Conservation (phyloP, 441 rosid genomes). For the Breynia disticha region DNA sequence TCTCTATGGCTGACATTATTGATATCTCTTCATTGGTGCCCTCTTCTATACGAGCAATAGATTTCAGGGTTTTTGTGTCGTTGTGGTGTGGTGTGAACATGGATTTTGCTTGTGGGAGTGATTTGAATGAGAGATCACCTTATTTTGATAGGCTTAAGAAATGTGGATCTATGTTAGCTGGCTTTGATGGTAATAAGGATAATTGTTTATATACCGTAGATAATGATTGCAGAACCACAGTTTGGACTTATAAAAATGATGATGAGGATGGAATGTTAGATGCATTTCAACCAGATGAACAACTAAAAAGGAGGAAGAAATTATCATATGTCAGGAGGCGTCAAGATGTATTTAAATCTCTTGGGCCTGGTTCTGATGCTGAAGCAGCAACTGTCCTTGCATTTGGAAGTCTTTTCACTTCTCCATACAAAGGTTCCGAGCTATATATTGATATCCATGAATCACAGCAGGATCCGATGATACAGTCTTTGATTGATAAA, state of each 20-base stretch:
- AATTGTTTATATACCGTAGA: constrained; percentile 56
- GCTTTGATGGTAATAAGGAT: constrained; percentile 48
- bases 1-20: constrained; percentile 67
- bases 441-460: constrained; percentile 46
- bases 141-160: constrained; percentile 40
- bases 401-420: constrained; percentile 81
- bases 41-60: constrained; percentile 51
- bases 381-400: constrained; percentile 53
- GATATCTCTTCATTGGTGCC: constrained; percentile 62
- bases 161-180: constrained; percentile 61
- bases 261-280: constrained; percentile 51
- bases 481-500: constrained; percentile 53
- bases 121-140: constrained; percentile 20
- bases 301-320: constrained; percentile 68
- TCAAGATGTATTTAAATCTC: constrained; percentile 45
- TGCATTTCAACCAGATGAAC: constrained; percentile 72
- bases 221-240: constrained; percentile 76
- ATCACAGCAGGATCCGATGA: constrained; percentile 30
- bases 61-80: constrained; percentile 69
- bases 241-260: constrained; percentile 61
- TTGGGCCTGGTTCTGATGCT: constrained; percentile 66
- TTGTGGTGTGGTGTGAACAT: constrained; percentile 49
- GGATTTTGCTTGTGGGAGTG: constrained; percentile 35
- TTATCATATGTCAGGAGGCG: constrained; percentile 53
- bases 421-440: constrained; percentile 73